Percentiles rank a stretch among this genome's conserved stretches.
phyloP scores from a whole-genome alignment of 2,329 filamentous ascomycete genomes.

The Hypoxylon sp. region DNA sequence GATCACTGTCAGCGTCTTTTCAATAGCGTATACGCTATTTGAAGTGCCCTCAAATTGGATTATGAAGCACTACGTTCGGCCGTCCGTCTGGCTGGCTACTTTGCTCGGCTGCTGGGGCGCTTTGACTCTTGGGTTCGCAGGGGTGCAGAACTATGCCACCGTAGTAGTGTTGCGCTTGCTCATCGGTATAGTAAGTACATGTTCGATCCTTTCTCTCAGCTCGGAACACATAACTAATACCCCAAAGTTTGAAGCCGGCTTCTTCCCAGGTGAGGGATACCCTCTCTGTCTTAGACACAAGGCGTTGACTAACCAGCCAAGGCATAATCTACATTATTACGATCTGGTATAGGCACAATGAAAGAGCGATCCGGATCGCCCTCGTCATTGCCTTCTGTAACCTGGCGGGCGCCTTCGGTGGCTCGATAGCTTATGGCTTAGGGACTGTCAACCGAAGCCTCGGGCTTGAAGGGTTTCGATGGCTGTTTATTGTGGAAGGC shows the following conservation, averaged over 20 bases:
- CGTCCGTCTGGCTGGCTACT: slow-evolving; percentile 73
- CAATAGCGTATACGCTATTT: slow-evolving; percentile 75
- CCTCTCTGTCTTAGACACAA: neutral
- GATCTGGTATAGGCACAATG: slow-evolving; percentile 49
- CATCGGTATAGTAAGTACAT: slow-evolving; percentile 63
- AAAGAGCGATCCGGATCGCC: slow-evolving; percentile 57
- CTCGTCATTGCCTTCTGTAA: slow-evolving; percentile 80
- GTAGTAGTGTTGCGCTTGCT: slow-evolving; percentile 56
- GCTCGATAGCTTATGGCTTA: slow-evolving; percentile 72
- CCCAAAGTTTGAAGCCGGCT: slow-evolving; percentile 64
- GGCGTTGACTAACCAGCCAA: slow-evolving; percentile 9
- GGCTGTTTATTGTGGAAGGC: slow-evolving; percentile 69
- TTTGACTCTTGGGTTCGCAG: slow-evolving; percentile 45
- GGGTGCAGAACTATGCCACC: slow-evolving; percentile 46
- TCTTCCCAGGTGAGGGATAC: slow-evolving; percentile 64
- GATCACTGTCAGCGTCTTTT: slow-evolving; percentile 71
- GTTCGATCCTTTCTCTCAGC: neutral
- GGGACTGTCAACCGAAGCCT: slow-evolving; percentile 69
- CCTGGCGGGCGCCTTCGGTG: slow-evolving; percentile 75
- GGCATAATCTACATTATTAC: slow-evolving; percentile 50
- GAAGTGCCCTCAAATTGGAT: slow-evolving; percentile 74
- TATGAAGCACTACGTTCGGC: slow-evolving; percentile 71
- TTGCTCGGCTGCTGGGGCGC: slow-evolving; percentile 68
- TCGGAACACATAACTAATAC: slow-evolving; percentile 6
- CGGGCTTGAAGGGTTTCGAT: slow-evolving; percentile 62